Percentiles rank a stretch among this genome's conserved stretches.
phyloP scores from a whole-genome alignment of 2,329 filamentous ascomycete species.

The Ophiostoma perfectum region DNA sequence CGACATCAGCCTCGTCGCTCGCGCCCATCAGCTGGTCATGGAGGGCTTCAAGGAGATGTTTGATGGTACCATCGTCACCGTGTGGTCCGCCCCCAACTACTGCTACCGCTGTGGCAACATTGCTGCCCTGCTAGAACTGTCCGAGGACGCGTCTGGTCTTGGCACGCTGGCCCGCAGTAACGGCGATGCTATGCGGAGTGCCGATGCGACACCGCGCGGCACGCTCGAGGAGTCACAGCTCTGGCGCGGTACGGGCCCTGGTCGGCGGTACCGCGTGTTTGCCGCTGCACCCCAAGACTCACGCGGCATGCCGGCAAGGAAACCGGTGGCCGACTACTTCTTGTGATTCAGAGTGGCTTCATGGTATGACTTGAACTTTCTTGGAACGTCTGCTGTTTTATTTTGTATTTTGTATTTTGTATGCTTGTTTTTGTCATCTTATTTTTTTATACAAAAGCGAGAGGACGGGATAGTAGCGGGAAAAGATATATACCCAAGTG shows the following conservation, averaged over 20 bases:
- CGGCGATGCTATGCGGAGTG: constrained; percentile 55
- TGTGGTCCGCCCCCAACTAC: constrained; percentile 98
- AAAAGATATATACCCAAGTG: constrained; percentile 11
- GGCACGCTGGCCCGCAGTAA: constrained; percentile 65
- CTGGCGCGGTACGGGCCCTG: constrained; percentile 59
- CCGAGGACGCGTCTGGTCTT: constrained; percentile 74
- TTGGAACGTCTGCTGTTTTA: too few species aligned
- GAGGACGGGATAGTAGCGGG: not conserved
- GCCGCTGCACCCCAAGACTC: constrained; percentile 95
- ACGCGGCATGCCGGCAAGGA: constrained; percentile 97
- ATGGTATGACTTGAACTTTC: too few species aligned
- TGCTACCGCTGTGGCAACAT: constrained; percentile 96
- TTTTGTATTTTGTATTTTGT: not conserved
- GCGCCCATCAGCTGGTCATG: constrained; percentile 97
- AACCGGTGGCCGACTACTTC: constrained; percentile 96
- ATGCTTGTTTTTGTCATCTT: not conserved
- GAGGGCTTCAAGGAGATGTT: constrained; percentile 99
- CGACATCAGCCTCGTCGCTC: constrained; percentile 83
- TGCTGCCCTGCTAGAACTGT: constrained; percentile 86
- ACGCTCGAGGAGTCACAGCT: constrained; percentile 46
- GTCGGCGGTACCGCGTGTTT: constrained; percentile 87
- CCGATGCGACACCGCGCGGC: constrained; percentile 36
- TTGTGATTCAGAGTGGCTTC: constrained; percentile 43
- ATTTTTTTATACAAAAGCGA: not conserved
- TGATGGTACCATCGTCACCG: constrained; percentile 88